These are phyloP conservation scores for Hippophae gyantsensis DNA, from an alignment of 306 rosid genomes.

Conservation along the genomic window DNA sequence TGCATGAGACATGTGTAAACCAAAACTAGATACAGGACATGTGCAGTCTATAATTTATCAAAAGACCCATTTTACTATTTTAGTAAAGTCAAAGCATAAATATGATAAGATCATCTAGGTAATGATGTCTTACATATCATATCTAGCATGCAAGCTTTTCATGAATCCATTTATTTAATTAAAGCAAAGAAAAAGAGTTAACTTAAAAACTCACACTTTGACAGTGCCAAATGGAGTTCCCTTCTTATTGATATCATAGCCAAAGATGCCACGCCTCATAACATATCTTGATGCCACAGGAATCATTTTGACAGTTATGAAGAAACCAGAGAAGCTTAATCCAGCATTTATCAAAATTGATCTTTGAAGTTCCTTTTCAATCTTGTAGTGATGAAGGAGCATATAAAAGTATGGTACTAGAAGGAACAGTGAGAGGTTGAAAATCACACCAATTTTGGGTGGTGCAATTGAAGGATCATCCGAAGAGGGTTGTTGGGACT, in stretches of 20 bases:
- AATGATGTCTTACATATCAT: too few relatives aligned
- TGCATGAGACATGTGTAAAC: too few relatives aligned
- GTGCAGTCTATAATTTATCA: too few relatives aligned
- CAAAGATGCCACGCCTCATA: slow-evolving; percentile 62
- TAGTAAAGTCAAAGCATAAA: too few relatives aligned
- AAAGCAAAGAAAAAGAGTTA: not conserved
- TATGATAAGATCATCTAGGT: too few relatives aligned
- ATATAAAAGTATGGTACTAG: slow-evolving; percentile 55
- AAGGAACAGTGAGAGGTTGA: slow-evolving; percentile 49
- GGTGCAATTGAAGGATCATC: slow-evolving; percentile 55
- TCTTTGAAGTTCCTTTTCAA: slow-evolving; percentile 45
- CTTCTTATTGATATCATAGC: slow-evolving; percentile 84
- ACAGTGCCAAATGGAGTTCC: slow-evolving; percentile 68
- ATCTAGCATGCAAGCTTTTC: too few relatives aligned
- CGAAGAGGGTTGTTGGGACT: slow-evolving; percentile 17
- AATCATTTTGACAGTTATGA: slow-evolving; percentile 55
- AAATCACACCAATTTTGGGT: slow-evolving; percentile 53
- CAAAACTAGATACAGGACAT: too few relatives aligned
- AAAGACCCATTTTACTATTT: too few relatives aligned
- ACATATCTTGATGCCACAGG: slow-evolving; percentile 83
- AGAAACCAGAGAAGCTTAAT: slow-evolving; percentile 52
- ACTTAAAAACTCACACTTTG: slow-evolving; percentile 59
- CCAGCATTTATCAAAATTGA: slow-evolving; percentile 72
- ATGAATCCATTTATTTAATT: not conserved
- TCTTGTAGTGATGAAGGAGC: slow-evolving; percentile 44